A percentile compares a stretch with the other conserved stretches of the same genome.
phyloP scores from a whole-genome alignment of 2,329 filamentous ascomycete genomes.

The Aspergillus latus region DNA sequence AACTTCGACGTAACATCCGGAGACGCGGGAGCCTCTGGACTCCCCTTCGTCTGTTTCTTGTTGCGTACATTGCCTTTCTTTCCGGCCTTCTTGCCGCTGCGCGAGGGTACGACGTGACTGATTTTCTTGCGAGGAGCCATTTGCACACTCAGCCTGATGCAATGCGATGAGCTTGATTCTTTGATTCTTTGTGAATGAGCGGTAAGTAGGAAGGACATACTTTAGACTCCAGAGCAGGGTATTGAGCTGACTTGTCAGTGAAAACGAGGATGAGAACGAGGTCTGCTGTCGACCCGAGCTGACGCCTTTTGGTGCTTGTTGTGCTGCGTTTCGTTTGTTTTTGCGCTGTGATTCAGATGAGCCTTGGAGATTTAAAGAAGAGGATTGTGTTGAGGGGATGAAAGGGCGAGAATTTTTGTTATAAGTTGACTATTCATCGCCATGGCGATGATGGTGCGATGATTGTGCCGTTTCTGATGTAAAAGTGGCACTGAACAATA shows the following conservation, averaged over 20 bases:
- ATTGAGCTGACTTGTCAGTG: not conserved
- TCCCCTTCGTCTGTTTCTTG: not conserved
- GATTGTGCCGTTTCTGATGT: not conserved
- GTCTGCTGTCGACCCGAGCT: not conserved
- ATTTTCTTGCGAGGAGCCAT: not conserved
- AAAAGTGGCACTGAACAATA: not conserved
- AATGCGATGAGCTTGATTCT: not conserved
- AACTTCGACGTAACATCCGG: not conserved
- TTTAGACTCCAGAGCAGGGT: not conserved
- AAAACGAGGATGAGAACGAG: not conserved
- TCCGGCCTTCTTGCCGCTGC: not conserved
- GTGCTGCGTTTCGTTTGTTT: not conserved
- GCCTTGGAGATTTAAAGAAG: not conserved
- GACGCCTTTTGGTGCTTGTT: no score
- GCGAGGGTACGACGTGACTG: not conserved
- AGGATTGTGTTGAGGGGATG: not conserved
- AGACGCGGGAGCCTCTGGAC: not conserved
- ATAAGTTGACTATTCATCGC: not conserved
- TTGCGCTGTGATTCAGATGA: not conserved
- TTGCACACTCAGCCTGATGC: not conserved
- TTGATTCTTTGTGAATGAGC: no score
- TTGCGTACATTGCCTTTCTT: not conserved
- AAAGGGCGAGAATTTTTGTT: slow-evolving; percentile 2
- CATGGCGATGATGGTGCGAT: slow-evolving; percentile 9
- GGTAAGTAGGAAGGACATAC: not conserved